Percentiles rank a stretch among this genome's conserved stretches.
phyloP scores from a whole-genome alignment of 495 filamentous ascomycete genomes.

The Ramalina intermedia region DNA sequence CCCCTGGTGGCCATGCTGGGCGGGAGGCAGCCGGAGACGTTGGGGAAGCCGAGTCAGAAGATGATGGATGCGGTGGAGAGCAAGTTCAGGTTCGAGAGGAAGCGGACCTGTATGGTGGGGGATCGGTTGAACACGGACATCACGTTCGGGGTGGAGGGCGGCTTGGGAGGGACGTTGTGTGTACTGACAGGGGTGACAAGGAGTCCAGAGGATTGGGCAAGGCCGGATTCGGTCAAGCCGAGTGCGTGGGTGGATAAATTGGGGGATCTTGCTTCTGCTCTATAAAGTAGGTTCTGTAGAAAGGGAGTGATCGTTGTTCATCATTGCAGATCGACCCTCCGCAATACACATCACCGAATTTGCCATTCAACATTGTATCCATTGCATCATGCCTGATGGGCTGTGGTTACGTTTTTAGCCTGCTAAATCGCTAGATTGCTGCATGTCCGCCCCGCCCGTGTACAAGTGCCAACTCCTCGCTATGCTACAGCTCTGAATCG shows the following conservation, averaged over 20 bases:
- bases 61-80: constrained; percentile 99
- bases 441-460: too few relatives aligned
- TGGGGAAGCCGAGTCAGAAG: constrained; percentile 91
- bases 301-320: background rate
- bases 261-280: constrained; percentile 45
- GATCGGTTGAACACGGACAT: constrained; percentile 94
- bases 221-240: constrained; percentile 48
- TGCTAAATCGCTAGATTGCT: too few relatives aligned
- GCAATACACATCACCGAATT: background rate
- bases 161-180: constrained; percentile 76
- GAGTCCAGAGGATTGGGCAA: constrained; percentile 66
- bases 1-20: constrained; percentile 63
- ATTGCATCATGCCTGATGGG: too few relatives aligned
- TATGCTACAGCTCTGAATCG: too few relatives aligned
- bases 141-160: constrained; percentile 81
- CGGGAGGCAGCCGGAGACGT: constrained; percentile 50
- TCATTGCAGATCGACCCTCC: too few relatives aligned
- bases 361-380: too few relatives aligned
- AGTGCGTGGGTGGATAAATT: constrained; percentile 69
- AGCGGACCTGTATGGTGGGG: constrained; percentile 85
- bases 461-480: too few relatives aligned
- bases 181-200: constrained; percentile 83
- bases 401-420: too few relatives aligned
- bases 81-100: constrained; percentile 77
- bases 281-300: constrained; percentile 19